phyloP scores from a whole-genome alignment of 495 filamentous ascomycete species.

The Daldinia concentrica region DNA sequence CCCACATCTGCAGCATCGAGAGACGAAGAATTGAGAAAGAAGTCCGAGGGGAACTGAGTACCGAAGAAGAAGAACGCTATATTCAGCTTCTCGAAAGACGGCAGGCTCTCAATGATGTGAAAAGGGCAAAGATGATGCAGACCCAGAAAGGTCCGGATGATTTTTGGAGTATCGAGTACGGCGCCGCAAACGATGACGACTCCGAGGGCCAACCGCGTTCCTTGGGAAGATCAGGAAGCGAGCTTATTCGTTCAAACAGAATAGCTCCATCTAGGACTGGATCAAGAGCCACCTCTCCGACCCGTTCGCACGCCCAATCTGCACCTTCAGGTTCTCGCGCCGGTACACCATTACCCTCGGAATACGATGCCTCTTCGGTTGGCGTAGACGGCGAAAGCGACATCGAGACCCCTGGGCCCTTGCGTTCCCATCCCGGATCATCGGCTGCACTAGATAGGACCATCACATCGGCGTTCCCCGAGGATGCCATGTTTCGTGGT shows the following conservation, averaged over 20 bases:
- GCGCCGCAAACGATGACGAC: conserved; percentile 70
- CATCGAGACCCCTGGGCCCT: conserved; percentile 54
- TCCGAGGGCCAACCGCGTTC: conserved; percentile 52
- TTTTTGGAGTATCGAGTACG: conserved; percentile 85
- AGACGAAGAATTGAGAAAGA: conserved; percentile 80
- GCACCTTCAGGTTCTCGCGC: conserved; percentile 55
- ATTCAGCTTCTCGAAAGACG: conserved; percentile 65
- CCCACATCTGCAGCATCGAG: conserved; percentile 82
- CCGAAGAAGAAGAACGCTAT: conserved; percentile 71
- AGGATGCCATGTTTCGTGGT: conserved; percentile 62
- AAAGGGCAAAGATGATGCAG: conserved; percentile 57
- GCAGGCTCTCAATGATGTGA: conserved; percentile 64
- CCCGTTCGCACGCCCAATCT: conserved; percentile 57
- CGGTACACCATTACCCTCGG: conserved; percentile 55
- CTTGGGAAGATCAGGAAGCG: conserved; percentile 46
- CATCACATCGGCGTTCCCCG: conserved; percentile 75
- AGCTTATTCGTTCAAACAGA: conserved; percentile 28
- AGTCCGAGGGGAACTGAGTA: conserved; percentile 65
- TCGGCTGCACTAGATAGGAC: conserved; percentile 73
- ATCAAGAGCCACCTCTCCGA: conserved; percentile 55
- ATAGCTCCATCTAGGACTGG: conserved; percentile 43
- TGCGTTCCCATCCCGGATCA: conserved; percentile 59
- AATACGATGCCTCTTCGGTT: conserved; percentile 52
- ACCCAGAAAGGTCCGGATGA: conserved; percentile 58
- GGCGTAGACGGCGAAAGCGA: conserved; percentile 53